phyloP scores from a whole-genome alignment of 164 flowering plant species.

The Stephania cephalantha region DNA sequence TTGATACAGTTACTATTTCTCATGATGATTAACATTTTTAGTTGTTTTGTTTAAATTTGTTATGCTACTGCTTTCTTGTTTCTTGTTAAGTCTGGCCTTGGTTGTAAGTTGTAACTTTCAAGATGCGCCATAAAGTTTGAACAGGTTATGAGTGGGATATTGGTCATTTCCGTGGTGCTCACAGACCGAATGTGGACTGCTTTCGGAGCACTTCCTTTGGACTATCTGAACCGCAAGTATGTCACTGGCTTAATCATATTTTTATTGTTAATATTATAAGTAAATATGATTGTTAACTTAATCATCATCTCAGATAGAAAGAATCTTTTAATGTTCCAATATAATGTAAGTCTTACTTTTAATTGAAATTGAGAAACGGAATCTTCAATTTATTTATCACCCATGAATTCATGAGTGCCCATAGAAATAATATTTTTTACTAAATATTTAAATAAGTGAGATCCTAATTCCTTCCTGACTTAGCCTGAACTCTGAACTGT shows the following conservation, averaged over 20 bases:
- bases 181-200: conserved; percentile 80
- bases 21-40: not conserved
- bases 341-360: too few species aligned
- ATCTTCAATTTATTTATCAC: too few species aligned
- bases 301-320: too few species aligned
- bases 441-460: not conserved
- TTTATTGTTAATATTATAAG: not conserved
- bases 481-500: not conserved
- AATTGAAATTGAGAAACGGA: too few species aligned
- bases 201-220: conserved; percentile 93
- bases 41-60: not conserved
- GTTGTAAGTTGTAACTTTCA: not conserved
- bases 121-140: conserved; percentile 4
- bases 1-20: not conserved
- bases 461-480: not conserved
- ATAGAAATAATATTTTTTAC: not conserved
- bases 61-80: not conserved
- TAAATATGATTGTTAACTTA: not conserved
- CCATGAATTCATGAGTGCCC: not conserved
- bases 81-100: not conserved
- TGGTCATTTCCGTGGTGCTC: conserved; percentile 85
- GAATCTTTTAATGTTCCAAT: too few species aligned
- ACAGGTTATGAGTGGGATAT: conserved; percentile 97
- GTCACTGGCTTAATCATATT: not conserved
- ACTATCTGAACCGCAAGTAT: conserved; percentile 53